A percentile compares a stretch with the other conserved stretches of the same genome.
Conservation (phyloP, 495 filamentous ascomycete species). For the Tuber aestivum region DNA sequence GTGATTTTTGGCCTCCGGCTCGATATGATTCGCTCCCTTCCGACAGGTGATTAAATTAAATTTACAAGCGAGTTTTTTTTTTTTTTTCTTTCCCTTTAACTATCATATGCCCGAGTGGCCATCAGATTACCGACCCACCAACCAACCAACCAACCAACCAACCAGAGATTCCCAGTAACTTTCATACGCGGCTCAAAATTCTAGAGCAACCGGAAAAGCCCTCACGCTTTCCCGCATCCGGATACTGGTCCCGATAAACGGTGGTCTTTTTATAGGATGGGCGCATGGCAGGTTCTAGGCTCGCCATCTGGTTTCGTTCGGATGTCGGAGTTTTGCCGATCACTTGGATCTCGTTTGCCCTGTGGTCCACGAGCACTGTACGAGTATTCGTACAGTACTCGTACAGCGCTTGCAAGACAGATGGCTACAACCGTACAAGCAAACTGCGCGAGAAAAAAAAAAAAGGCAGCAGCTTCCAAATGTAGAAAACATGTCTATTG, state of each 20-base stretch:
- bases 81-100: too few relatives aligned
- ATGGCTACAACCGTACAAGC: too few relatives aligned
- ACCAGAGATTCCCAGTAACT: too few relatives aligned
- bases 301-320: neutral
- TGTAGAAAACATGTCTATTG: neutral
- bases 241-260: conserved; percentile 2
- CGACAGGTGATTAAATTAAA: too few relatives aligned
- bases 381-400: neutral
- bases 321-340: neutral
- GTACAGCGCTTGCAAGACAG: neutral
- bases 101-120: too few relatives aligned
- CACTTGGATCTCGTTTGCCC: neutral
- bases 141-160: too few relatives aligned
- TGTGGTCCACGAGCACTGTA: neutral
- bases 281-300: neutral
- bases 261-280: neutral
- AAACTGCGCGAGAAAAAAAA: neutral
- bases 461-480: neutral
- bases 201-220: neutral
- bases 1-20: too few relatives aligned
- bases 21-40: too few relatives aligned
- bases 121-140: neutral
- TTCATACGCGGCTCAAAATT: neutral
- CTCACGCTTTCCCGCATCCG: neutral
- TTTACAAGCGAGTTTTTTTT: too few relatives aligned